Evolutionary conservation across 345 rosid genomes (phyloP), one percentile per base, ranked within the genome.

Genomic region (Sisymbrium irio): DNA sequence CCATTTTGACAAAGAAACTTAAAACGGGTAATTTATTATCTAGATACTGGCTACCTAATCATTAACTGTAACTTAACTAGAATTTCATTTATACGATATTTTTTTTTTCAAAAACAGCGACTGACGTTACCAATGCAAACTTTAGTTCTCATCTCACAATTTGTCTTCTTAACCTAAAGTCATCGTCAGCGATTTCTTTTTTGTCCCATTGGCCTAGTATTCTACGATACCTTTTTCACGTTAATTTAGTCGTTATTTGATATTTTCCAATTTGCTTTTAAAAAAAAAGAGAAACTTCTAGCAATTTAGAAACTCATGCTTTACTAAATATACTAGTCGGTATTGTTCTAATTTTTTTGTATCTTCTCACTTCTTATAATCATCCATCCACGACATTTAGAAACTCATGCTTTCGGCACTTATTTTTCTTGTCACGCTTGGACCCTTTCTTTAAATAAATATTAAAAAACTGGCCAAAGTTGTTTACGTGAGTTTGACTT

Each of bases 161-260:
- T 19, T 62, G 36, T 53, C 69, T 53, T 63, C 69, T 40, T 20
- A 18, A 39, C 32, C 19, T 1, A 13, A 50, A 28, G 61, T 4
- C 63, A 40, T 20, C 36, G 44, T 20, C 63, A 62, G 11, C 63
- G 76, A 63, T 47, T 35, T 39, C 44, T 22, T 62, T 50, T 19
- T 47, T 5, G 69, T 51, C 69, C 55, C 36, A 7, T 72, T 62
- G 7, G 27, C 30, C 13, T 18, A 28, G 13, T 72, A 19, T 62
- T 62, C 25, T 40, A 40, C 5, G 35, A 51, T 72, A 50, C 61
- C 61, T 40, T 71, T 61, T 60, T 60, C 40, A 71, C 27, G 68
- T 61, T 47, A 60, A 50, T 60, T 12, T 71, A 14, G 25, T 60
- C 40, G 41, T 30, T 49, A 13, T 17, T 17, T 70, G 17, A 17